Percentiles rank a stretch among this genome's conserved stretches.
phyloP scores from a whole-genome alignment of 2,329 filamentous ascomycete genomes.

The Akanthomyces dipterigenus region DNA sequence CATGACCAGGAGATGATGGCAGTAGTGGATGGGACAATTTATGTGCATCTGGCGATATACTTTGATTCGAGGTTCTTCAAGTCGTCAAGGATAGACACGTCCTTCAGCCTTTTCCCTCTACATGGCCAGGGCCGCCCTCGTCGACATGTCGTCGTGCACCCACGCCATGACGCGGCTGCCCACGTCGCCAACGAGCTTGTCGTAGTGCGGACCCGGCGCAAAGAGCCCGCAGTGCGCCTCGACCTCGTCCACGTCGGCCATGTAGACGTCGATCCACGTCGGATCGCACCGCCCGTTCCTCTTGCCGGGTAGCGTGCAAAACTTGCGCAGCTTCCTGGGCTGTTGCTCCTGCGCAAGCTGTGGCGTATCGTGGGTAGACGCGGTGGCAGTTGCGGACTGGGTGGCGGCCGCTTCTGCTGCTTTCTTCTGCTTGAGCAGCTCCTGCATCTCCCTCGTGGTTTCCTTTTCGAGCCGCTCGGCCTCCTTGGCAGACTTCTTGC shows the following conservation, averaged over 20 bases:
- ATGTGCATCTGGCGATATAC: neutral
- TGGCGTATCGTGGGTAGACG: constrained; percentile 14
- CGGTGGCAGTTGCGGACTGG: constrained; percentile 15
- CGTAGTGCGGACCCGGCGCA: constrained; percentile 65
- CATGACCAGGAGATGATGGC: too few relatives aligned
- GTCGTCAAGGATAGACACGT: neutral
- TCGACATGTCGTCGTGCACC: constrained; percentile 56
- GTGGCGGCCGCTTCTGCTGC: constrained; percentile 23
- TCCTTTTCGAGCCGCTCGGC: constrained; percentile 26
- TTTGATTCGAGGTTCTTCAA: neutral
- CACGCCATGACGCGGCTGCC: constrained; percentile 60
- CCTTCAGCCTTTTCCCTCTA: neutral
- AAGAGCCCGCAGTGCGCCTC: constrained; percentile 81
- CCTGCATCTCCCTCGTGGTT: constrained; percentile 21
- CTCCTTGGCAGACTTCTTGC: constrained; percentile 37
- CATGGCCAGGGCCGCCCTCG: constrained; percentile 28
- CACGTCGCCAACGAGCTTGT: constrained; percentile 69
- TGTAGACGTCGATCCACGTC: constrained; percentile 72
- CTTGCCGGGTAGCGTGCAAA: constrained; percentile 64
- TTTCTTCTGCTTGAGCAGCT: constrained; percentile 21
- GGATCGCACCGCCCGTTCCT: constrained; percentile 52
- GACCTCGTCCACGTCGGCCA: constrained; percentile 80
- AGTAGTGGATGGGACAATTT: neutral
- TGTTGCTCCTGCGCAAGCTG: constrained; percentile 19
- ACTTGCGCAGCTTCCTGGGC: constrained; percentile 60